Base-by-base conservation (phyloP, 176 grass and related monocot species). In the Cymbopogon citratus region DNA sequence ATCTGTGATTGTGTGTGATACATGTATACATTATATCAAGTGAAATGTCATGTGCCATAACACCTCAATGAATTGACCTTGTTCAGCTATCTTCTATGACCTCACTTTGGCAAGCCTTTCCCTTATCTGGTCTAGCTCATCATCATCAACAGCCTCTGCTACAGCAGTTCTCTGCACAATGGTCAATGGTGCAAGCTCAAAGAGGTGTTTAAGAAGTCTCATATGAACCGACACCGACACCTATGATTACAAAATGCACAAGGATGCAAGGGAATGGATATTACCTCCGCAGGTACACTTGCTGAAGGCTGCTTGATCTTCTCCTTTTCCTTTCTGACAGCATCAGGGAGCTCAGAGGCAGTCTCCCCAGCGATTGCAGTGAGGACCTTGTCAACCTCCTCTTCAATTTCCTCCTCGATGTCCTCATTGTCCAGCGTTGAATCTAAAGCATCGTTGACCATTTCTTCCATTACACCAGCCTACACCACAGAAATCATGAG, bases 381-480 rank as follows among this genome's bases (percentile, higher is more conserved):
- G 69, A 94, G 90, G 62, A 97, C 92, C 86, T 97, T 94, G 81
- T 94, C 95, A 9, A 97, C 95, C 74, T 97, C 92, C 69, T 91
- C 87, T 61, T 94, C 95, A 54, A 87, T 97, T 91, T 97, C 95
- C 59, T 91, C 95, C 84, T 94, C 92, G 31, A 97, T 89, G 75
- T 94, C 92, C 86, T 97, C 90, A 1, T 88, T 87, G 81, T 97
- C 95, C 78, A 97, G 87, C 66, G 92, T 92, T 46, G 90, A 87
- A 88, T 98, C 92, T 63, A 98, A 84, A 52, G 88, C 81, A 57
- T 98, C 95, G 54, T 87, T 98, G 79, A 92, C 89, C 92, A 94
- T 94, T 84, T 94, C 95, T 85, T 97, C 95, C 65, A 97, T 89
- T 71, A 97, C 88, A 59, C 92, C 95, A 25, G 92, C 95, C 90